Percentiles rank a stretch among this genome's conserved stretches.
phyloP scores from a whole-genome alignment of 306 rosid species.

The Lotus japonicus region DNA sequence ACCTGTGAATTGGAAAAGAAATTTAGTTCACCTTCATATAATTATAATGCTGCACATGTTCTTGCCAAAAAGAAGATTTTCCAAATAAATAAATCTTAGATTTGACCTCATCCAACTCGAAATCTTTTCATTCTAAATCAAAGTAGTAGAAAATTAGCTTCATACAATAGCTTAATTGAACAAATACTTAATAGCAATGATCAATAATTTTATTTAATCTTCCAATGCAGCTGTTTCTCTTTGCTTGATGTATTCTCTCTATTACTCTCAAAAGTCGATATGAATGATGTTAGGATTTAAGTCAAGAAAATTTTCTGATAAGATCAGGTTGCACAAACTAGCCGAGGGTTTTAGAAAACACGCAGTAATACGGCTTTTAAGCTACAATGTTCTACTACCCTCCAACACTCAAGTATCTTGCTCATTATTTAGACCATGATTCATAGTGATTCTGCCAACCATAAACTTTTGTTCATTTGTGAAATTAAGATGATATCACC shows the following conservation, averaged over 20 bases:
- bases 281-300: slow-evolving; percentile 9
- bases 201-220: slow-evolving; percentile 11
- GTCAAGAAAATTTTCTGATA: not conserved
- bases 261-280: slow-evolving; percentile 8
- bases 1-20: slow-evolving; percentile 44
- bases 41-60: not conserved
- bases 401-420: not conserved
- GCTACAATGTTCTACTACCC: not conserved
- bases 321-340: not conserved
- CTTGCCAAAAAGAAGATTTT: not conserved
- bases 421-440: slow-evolving; percentile 9
- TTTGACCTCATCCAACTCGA: not conserved
- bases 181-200: slow-evolving; percentile 9
- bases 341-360: slow-evolving; percentile 5
- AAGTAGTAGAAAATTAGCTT: not conserved
- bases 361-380: not conserved
- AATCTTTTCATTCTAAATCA: not conserved
- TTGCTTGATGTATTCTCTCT: not conserved
- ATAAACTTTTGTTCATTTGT: not conserved
- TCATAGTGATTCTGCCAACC: not conserved
- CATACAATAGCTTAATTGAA: not conserved
- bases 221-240: slow-evolving; percentile 4
- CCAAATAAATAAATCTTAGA: not conserved
- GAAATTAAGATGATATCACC: not conserved
- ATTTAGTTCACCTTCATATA: slow-evolving; percentile 17